Evolutionary conservation across 345 rosid species (phyloP), one percentile per base, ranked within the genome.

Genomic region (Brassica nigra): DNA sequence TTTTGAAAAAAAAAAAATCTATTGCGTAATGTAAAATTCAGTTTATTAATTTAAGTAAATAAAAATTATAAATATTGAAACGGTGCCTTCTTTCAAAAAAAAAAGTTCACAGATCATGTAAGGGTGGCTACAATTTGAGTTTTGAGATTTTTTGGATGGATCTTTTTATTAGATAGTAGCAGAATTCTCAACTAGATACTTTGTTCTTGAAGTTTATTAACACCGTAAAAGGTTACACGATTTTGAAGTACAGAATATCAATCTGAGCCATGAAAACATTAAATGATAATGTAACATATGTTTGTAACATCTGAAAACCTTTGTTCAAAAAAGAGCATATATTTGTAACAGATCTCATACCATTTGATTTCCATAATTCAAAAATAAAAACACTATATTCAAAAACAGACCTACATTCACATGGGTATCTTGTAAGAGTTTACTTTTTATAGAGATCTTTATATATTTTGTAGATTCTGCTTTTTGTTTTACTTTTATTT

Each of bases 401-500:
- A 23, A 20, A 57, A 8, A n/a, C n/a, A 20, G 11, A 55, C 62
- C 62, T 58, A 58, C 64, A 57, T 20, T 76, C 74, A 68, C 61
- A 70, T 69, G 70, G 37, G 57, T 34, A 62, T 47, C 64, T 70
- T 62, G 37, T 11, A 55, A 55, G 62, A 5, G 20, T 77, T 47
- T 70, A 49, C 64, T 62, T 77, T n/a, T 15, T 58, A 14, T 31
- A n/a, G 18, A 69, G 74, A 42, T 44, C 80, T 44, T 15, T 8
- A 4, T 39, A 28, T 37, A 5, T 12, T 44, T 5, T 28, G 1
- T 23, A 77, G 64, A 62, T 61, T 63, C 20, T 42, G 8, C 59
- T 44, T 10, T n/a, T 42, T 18, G n/a, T 47, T 69, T 68, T 62
- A 15, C 65, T n/a, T n/a, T 54, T 36, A 54, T 63, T 55, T 37